A percentile compares a stretch with the other conserved stretches of the same genome.
Conservation (phyloP, 106 monocot species). For the Hemerocallis citrina region DNA sequence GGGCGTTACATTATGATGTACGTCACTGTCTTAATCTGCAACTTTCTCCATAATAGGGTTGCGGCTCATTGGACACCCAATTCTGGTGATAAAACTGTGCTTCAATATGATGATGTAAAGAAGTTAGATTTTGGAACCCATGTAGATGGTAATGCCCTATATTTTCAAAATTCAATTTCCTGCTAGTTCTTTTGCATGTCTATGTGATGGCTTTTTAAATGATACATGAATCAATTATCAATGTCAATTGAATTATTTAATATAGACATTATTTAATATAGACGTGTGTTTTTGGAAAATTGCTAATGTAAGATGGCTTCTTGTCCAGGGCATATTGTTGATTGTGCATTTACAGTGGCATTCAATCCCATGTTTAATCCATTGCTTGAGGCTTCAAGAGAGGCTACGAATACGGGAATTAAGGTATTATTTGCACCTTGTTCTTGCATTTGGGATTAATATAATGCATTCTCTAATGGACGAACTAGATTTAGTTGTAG, state of each 20-base stretch:
- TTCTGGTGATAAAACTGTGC: conserved; percentile 97
- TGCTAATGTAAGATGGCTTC: background rate
- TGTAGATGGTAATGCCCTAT: conserved; percentile 56
- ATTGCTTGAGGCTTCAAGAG: conserved; percentile 88
- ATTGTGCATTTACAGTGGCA: conserved; percentile 96
- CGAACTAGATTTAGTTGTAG: background rate
- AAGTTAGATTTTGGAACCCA: conserved; percentile 99
- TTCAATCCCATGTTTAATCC: conserved; percentile 97
- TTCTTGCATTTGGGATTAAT: background rate
- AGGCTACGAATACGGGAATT: conserved; percentile 92
- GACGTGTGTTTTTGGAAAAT: background rate
- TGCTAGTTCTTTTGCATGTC: background rate
- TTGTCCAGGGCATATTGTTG: conserved; percentile 75
- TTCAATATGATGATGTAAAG: conserved; percentile 99
- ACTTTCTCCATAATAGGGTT: conserved; percentile 53
- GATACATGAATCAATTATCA: too few species aligned
- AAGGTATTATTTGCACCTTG: conserved; percentile 37
- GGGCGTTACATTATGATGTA: background rate
- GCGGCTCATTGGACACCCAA: conserved; percentile 99
- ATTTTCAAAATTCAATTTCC: background rate
- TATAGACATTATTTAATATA: background rate
- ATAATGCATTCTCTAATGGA: background rate
- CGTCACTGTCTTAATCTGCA: background rate
- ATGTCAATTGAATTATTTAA: too few species aligned
- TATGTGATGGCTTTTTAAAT: background rate